Evolutionary conservation across 2,329 filamentous ascomycete species (phyloP).

Genomic region (Metarhizium anisopliae): DNA sequence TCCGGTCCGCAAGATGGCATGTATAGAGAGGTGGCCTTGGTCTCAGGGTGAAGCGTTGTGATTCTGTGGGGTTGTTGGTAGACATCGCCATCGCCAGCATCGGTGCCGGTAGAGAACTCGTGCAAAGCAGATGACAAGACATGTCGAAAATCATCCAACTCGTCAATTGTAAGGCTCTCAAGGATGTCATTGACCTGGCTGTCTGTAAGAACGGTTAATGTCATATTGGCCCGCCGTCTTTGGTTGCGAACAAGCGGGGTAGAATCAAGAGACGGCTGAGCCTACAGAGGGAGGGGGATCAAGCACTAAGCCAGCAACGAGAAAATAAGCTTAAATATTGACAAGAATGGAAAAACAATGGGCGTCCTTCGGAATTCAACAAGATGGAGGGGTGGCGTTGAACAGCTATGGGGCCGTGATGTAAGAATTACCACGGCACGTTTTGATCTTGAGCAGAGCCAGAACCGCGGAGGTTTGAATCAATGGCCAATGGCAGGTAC

Average conservation of each 20-base stretch:
- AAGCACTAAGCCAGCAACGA: neutral
- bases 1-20: constrained; percentile 61
- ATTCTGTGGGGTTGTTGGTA: constrained; percentile 49
- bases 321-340: neutral
- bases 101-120: constrained; percentile 51
- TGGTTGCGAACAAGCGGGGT: neutral
- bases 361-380: no score
- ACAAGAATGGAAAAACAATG: no score
- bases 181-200: constrained; percentile 45
- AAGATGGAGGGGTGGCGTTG: no score
- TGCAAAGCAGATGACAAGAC: constrained; percentile 44
- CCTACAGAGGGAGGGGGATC: no score
- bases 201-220: constrained; percentile 50
- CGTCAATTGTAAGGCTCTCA: constrained; percentile 40
- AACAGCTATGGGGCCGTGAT: neutral
- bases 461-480: no score
- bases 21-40: constrained; percentile 56
- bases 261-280: no score
- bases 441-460: neutral
- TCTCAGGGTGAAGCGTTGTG: constrained; percentile 35
- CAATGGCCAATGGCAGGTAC: no score
- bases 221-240: constrained; percentile 30
- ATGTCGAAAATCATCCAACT: constrained; percentile 43
- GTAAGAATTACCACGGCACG: neutral
- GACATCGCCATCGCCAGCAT: constrained; percentile 30